Evolutionary conservation across 2,329 filamentous ascomycete genomes (phyloP), one percentile per base, ranked within the genome.

Genomic region (Fusarium buxicola): DNA sequence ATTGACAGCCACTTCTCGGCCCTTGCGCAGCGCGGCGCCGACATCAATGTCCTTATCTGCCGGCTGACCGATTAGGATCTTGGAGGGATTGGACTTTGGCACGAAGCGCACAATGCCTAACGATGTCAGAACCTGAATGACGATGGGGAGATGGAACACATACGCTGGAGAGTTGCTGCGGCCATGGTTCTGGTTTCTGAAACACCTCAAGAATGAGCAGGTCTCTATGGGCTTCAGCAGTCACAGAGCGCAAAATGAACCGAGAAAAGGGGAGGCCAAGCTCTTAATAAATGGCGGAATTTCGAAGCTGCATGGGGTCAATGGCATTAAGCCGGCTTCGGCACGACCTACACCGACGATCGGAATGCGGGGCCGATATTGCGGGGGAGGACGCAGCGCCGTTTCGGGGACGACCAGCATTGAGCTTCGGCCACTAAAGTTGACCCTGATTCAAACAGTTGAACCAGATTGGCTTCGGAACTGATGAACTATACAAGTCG

Each of bases 61-160:
- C 2, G 86, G 86, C 66, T 88, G 81, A 30, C 85, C 86, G 65
- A 88, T 82, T 43, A 86, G 74, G 49, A 85, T 71, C 60, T 80
- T 81, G 56, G 75, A 73, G 32, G 77, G 72, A 43, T 82, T 80
- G 6, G 79, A 81, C 68, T 81, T 83, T 49, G 86, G 82, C 15
- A 82, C 72, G 67, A 88, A 88, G 48, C 86, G 84, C 64, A 87
- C 84, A 55, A 88, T 81, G 72, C 85, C 85, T 87, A 18, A 16
- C 8, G 12, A 39, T 45, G 40, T 25, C 28, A 40, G 32, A 13
- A 15, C 25, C 31, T 40, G 38, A 36, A 27, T 5, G 8, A 8
- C 32, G 10, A n/a, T 7, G n/a, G n/a, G 4, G 28, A 5, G 9
- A 32, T 15, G 24, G 43, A 27, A n/a, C n/a, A 57, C 52, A 39